Percentiles rank a stretch among this genome's conserved stretches.
These are phyloP conservation scores for Elasticomyces elasticus DNA, from an alignment of 495 filamentous ascomycete species.

Conservation along the genomic window DNA sequence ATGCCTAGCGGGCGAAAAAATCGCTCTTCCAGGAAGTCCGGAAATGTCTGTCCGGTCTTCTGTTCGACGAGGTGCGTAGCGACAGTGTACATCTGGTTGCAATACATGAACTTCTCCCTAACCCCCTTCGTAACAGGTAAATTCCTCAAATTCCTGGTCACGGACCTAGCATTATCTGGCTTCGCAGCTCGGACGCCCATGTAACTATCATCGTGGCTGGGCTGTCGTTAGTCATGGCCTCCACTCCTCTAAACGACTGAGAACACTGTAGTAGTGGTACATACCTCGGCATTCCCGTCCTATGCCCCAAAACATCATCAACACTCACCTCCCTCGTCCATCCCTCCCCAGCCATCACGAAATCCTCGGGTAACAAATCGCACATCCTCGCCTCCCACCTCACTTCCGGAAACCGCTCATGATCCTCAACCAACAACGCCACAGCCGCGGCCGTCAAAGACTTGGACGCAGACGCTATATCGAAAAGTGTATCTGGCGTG, in stretches of 20 bases:
- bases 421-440: constrained; percentile 26
- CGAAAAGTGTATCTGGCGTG: constrained; percentile 12
- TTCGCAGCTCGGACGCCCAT: no score
- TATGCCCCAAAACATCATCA: constrained; percentile 28
- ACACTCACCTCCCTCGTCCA: constrained; percentile 28
- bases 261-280: no score
- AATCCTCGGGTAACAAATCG: constrained; percentile 27
- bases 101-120: constrained; percentile 12
- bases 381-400: constrained; percentile 26
- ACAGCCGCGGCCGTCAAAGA: constrained; percentile 30
- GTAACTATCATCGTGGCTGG: no score
- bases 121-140: constrained; percentile 4
- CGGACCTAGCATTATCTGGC: constrained; percentile 1
- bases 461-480: constrained; percentile 19
- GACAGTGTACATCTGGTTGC: constrained; percentile 14
- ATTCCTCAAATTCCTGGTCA: constrained; percentile 18
- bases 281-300: constrained; percentile 26
- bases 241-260: no score
- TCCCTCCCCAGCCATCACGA: constrained; percentile 23
- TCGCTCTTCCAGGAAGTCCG: constrained; percentile 4
- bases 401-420: constrained; percentile 24
- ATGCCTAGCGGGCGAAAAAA: constrained; percentile 19
- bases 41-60: constrained; percentile 4
- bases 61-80: constrained; percentile 11
- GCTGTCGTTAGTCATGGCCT: no score